Base-by-base conservation (phyloP, 495 filamentous ascomycete species). In the Bombardia bombarda region DNA sequence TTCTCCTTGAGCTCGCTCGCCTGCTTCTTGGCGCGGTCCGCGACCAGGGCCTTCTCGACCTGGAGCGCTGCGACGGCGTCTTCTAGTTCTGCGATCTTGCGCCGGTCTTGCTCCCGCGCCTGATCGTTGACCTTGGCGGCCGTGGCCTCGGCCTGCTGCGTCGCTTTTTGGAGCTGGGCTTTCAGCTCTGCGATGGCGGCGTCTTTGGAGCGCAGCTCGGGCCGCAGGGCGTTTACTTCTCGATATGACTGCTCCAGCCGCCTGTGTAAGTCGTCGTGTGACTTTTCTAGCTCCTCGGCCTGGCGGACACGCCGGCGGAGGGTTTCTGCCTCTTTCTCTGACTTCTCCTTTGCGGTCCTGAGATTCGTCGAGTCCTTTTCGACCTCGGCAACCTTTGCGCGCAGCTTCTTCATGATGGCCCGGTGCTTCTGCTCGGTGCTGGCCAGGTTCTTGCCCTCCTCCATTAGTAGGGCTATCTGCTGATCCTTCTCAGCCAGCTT, bases 381-480 rank as follows among this genome's bases (percentile, higher is more conserved):
- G 32, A 73, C 69, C 34, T 85, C 75, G 33, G 58, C 60, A 20
- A 71, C 52, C 51, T 84, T 80, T 2, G 60, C 53, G 10, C 89
- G 77, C 36, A 97, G 62, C 57, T 86, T 90, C 66, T 90, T 95
- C 48, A 97, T 82, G 2, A 80, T 81, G 12, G 78, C 81, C 31
- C 88, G 72, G 47, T 92, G 81, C 51, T 85, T 84, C 53, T 96
- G 73, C 51, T 97, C 92, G 13, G 79, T 82, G 52, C 83, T 86
- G 3, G 84, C 85, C 9, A 97, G 73, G 46, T 86, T 89, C 56
- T 95, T 87, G 0, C 93, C 92, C 63, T 98, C 92, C 53, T 93
- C 82, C 63, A 98, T 82, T 12, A 98, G 67, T 32, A 89, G 69
- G 4, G 87, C 85, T 44, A 96, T 92, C 50, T 86, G 83, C 50